Evolutionary conservation across 179 eudicot species (phyloP), one percentile per base, ranked within the genome.

Genomic region (Monotropa hypopitys): DNA sequence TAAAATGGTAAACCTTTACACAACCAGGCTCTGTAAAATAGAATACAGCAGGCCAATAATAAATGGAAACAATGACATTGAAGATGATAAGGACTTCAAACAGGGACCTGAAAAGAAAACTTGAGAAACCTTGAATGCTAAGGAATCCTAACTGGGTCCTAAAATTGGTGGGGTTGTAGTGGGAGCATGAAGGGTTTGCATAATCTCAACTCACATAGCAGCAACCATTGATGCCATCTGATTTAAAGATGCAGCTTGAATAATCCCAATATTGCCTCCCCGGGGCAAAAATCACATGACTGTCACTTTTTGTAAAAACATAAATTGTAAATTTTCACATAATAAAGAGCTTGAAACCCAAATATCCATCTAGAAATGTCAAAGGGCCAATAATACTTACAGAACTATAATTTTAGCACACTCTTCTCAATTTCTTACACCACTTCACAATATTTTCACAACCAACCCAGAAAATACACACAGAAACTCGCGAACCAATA

Each of bases 331-430:
- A 18, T 70, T 70, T 26, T 69, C 18, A 2, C 26, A 23, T 8
- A 71, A 71, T 30, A 23, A 15, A 28, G 20, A 71, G 35, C 42
- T 23, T 20, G 35, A 16, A 47, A 47, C 15, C 23, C 5, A 47
- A 63, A 30, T 4, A 59, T 59, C 65, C 65, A 11, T 10, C 5
- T 23, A 16, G 7, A 23, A 59, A 61, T 20, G 5, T 61, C 33
- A 28, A 61, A 20, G 63, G 2, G 32, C 10, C 32, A 32, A 43
- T 30, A 68, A 67, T 11, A 77, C 75, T 61, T 88, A 94, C 96
- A n/a, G n/a, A n/a, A n/a, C n/a, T n/a, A n/a, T n/a, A n/a, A n/a
- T n/a, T n/a, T n/a, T n/a, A n/a, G n/a, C n/a, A n/a, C n/a, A n/a
- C n/a, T n/a, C n/a, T n/a, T n/a, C n/a, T n/a, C n/a, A n/a, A n/a